Base-by-base conservation (phyloP, 495 filamentous ascomycete species). In the Trichoderma gamsii region DNA sequence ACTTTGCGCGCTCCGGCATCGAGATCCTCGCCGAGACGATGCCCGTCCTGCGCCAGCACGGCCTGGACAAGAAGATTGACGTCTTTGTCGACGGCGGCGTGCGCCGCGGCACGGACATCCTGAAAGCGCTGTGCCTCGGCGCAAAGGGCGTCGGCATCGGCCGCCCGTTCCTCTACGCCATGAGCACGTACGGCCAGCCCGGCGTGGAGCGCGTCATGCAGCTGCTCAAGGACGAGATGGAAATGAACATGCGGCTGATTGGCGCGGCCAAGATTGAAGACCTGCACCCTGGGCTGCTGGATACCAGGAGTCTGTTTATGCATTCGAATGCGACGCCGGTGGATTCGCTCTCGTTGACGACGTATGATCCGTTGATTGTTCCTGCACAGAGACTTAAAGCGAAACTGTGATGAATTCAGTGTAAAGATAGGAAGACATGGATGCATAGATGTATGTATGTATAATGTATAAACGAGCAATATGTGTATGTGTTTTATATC, bases 231-330 rank as follows among this genome's bases (percentile, higher is more conserved):
- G 95, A 98, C 75, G 95, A 99, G 84, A 92, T 99, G 88, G 93
- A 94, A 83, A 97, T 98, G 94, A 91, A 91, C 72, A 98, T 99
- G 95, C 86, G 96, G 11, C 80, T 99, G 70, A 92, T 98, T 72
- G 95, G 95, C 16, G 89, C 87, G 38, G 83, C 82, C 1, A 86
- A 74, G 49, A 75, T 99, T 27, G 88, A 85, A 44, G 88, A 99
- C 66, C 78, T 99, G 66, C 92, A 88, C 68, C 88, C 92, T 8
- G 86, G 84, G 15, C 69, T 98, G 74, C 73, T 99, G 65, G 95
- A 98, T 77, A 85, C 85, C 0, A 83, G 91, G 64, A 90, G 88
- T 0, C 73, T 95, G 32, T 83, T 83, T 76, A 86, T 86, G 69
- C 95, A 98, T 72, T 83, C 79, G 63, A 85, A 88, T 8, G 76